phyloP scores from a whole-genome alignment of 768 basidiomycete genomes.

The Cystofilobasidium capitatum region DNA sequence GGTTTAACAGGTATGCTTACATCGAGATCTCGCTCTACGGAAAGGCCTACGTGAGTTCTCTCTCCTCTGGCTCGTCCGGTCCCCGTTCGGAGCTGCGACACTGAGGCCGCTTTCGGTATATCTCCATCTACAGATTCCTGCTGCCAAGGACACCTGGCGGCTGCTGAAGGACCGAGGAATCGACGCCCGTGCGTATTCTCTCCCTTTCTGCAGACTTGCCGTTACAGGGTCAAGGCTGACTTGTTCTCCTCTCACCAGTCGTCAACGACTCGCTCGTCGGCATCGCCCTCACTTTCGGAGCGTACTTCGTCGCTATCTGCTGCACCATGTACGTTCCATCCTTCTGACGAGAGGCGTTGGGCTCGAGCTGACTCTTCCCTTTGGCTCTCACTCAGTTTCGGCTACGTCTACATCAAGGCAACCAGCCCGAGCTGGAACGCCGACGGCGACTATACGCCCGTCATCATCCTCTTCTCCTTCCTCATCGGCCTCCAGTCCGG shows the following conservation, averaged over 20 bases:
- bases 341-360: no score
- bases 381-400: no score
- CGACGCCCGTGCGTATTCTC: constrained; percentile 17
- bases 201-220: constrained; percentile 12
- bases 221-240: constrained; percentile 45
- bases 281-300: constrained; percentile 71
- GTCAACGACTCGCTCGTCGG: constrained; percentile 74
- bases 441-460: constrained; percentile 65
- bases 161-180: constrained; percentile 61
- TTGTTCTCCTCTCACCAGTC: constrained; percentile 42
- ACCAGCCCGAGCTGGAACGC: constrained; percentile 66
- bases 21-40: constrained; percentile 82
- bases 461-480: constrained; percentile 68
- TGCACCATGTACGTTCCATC: no score
- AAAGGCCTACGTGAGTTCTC: constrained; percentile 51
- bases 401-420: constrained; percentile 64
- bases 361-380: no score
- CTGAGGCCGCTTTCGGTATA: background rate
- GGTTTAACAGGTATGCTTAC: constrained; percentile 52
- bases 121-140: constrained; percentile 44
- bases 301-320: constrained; percentile 45
- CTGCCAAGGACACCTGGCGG: constrained; percentile 75
- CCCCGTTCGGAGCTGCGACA: background rate
- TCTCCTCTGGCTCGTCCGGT: background rate
- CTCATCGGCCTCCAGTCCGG: constrained; percentile 56